These are phyloP conservation scores for Erythrobasidium hasegawianum DNA, from an alignment of 1,284 basidiomycete species.

Conservation along the genomic window DNA sequence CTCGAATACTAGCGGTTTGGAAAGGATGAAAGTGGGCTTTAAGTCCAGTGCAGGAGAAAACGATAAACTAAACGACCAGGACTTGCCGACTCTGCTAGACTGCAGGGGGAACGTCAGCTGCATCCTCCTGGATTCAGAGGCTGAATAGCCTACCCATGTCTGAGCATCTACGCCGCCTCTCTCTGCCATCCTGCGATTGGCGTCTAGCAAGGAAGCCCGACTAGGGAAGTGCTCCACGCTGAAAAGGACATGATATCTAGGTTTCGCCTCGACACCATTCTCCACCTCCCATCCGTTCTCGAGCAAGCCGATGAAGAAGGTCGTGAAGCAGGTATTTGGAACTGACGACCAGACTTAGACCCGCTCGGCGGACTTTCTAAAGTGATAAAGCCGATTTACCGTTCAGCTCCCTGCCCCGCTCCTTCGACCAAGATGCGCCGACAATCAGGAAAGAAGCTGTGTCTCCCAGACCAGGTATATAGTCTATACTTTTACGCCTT, in stretches of 20 bases:
- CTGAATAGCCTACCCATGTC: slow-evolving; percentile 18
- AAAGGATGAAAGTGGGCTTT: slow-evolving; percentile 55
- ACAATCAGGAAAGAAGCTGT: slow-evolving; percentile 69
- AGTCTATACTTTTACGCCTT: slow-evolving; percentile 63
- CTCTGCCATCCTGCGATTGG: slow-evolving; percentile 61
- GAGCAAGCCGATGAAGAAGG: slow-evolving; percentile 65
- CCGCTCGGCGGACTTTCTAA: too few relatives aligned
- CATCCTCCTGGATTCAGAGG: background rate
- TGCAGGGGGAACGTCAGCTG: background rate
- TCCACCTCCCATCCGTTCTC: slow-evolving; percentile 51
- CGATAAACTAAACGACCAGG: slow-evolving; percentile 8
- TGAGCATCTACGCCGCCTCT: slow-evolving; percentile 14
- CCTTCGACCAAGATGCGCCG: slow-evolving; percentile 71
- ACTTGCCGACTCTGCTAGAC: background rate
- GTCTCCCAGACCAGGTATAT: slow-evolving; percentile 78
- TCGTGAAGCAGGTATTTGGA: slow-evolving; percentile 66
- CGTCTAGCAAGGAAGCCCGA: slow-evolving; percentile 62
- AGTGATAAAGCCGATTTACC: slow-evolving; percentile 55
- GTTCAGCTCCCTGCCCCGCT: slow-evolving; percentile 67
- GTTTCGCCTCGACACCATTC: slow-evolving; percentile 45
- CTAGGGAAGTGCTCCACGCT: slow-evolving; percentile 66
- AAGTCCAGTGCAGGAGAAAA: background rate
- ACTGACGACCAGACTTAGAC: too few relatives aligned
- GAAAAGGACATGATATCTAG: slow-evolving; percentile 68
- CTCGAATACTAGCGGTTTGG: slow-evolving; percentile 64